Percentiles rank a stretch among this genome's conserved stretches.
Conservation (phyloP, 2,329 filamentous ascomycete genomes). For the Salinomyces thailandicus region DNA sequence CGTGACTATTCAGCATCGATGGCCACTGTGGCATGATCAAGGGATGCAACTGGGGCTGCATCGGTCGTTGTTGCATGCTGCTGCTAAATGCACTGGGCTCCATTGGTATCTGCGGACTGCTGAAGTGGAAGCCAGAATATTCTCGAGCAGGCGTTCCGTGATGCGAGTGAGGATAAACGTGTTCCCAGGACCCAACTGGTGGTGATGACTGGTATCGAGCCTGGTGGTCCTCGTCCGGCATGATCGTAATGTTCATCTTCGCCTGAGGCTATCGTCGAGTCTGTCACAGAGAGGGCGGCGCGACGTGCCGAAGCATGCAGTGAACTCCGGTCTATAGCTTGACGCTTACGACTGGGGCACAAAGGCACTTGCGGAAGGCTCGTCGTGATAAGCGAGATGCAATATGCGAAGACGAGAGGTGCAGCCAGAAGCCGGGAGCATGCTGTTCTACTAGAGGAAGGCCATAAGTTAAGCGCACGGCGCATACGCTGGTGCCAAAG, state of each 20-base stretch:
- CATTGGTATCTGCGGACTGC: constrained; percentile 50
- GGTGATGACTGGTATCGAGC: constrained; percentile 20
- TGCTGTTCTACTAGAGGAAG: constrained; percentile 4
- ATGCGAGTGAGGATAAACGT: constrained; percentile 44
- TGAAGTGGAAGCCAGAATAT: constrained; percentile 55
- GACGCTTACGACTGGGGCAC: constrained; percentile 14
- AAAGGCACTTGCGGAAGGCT: constrained; percentile 10
- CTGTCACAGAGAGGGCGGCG: not conserved
- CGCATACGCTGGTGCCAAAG: constrained; percentile 7
- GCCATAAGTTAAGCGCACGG: constrained; percentile 1
- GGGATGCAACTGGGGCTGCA: constrained; percentile 52
- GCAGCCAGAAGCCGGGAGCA: constrained; percentile 4
- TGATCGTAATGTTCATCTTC: constrained; percentile 11
- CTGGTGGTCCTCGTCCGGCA: constrained; percentile 22
- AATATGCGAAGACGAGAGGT: constrained; percentile 7
- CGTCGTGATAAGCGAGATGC: constrained; percentile 4
- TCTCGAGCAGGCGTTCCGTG: constrained; percentile 61
- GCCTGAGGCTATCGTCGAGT: constrained; percentile 3
- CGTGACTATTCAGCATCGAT: constrained; percentile 67
- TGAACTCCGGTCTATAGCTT: constrained; percentile 18
- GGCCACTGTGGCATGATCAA: constrained; percentile 73
- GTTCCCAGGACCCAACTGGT: constrained; percentile 15
- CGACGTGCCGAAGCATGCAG: constrained; percentile 7
- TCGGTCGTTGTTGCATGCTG: constrained; percentile 43
- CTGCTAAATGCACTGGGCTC: constrained; percentile 43